Conservation (phyloP, 78 protist genomes). For the Anaeramoeba ignava region DNA sequence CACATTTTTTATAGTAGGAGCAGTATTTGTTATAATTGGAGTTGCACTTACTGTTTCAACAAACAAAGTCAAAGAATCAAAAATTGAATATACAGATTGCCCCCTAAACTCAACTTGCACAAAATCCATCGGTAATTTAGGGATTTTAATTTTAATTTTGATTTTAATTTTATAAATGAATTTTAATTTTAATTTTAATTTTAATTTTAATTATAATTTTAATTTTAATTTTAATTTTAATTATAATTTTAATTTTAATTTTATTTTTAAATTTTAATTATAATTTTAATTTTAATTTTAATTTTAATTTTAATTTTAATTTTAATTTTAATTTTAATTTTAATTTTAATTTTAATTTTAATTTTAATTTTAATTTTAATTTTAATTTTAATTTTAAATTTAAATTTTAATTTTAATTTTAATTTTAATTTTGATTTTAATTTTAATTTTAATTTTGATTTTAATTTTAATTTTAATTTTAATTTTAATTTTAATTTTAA, state of each 20-base stretch:
- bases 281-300: not conserved
- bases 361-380: not conserved
- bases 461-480: no score
- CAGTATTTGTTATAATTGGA: conserved; percentile 73
- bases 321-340: not conserved
- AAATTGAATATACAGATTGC: not conserved
- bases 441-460: no score
- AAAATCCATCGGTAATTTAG: not conserved
- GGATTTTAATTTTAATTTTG: not conserved
- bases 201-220: not conserved
- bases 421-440: no score
- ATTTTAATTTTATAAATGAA: no score
- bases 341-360: not conserved
- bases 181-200: not conserved
- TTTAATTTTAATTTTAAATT: not conserved
- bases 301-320: conserved; percentile 1
- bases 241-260: not conserved
- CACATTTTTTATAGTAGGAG: conserved; percentile 50
- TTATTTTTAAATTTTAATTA: not conserved
- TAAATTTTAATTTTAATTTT: not conserved
- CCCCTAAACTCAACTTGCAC: not conserved
- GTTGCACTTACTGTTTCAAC: conserved; percentile 45
- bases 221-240: not conserved
- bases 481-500: not conserved
- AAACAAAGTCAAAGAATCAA: conserved; percentile 12